Conservation (phyloP, 768 basidiomycete species). For the Terana coerulea region DNA sequence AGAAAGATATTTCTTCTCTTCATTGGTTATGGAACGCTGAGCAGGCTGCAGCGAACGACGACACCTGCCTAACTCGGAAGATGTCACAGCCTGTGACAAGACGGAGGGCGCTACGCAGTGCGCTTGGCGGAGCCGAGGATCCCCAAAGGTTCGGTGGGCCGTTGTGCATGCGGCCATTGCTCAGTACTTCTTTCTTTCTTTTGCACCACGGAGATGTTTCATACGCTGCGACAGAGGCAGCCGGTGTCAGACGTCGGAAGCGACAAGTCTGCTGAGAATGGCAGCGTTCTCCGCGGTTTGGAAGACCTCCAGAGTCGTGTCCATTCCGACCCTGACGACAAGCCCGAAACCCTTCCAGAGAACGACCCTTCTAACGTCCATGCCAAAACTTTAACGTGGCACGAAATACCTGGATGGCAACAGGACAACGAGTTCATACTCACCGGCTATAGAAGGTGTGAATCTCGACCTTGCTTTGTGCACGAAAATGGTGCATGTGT, state of each 20-base stretch:
- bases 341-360: neutral
- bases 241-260: neutral
- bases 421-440: constrained; percentile 72
- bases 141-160: neutral
- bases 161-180: too few species aligned
- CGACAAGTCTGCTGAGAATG: too few species aligned
- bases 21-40: too few species aligned
- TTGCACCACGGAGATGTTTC: neutral
- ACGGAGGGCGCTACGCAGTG: too few species aligned
- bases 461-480: too few species aligned
- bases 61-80: neutral
- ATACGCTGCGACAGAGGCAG: neutral
- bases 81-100: neutral
- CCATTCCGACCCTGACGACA: constrained; percentile 9
- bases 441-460: constrained; percentile 65
- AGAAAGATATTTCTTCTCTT: too few species aligned
- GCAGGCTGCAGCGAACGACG: too few species aligned
- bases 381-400: constrained; percentile 42
- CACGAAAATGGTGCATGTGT: too few species aligned
- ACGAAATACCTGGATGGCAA: constrained; percentile 64
- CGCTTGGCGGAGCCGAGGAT: neutral
- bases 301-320: constrained; percentile 9
- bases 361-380: neutral
- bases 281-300: neutral
- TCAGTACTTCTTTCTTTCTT: neutral